Evolutionary conservation across 805 yeast genomes (phyloP).

Genomic region (Starmerella etchellsii): DNA sequence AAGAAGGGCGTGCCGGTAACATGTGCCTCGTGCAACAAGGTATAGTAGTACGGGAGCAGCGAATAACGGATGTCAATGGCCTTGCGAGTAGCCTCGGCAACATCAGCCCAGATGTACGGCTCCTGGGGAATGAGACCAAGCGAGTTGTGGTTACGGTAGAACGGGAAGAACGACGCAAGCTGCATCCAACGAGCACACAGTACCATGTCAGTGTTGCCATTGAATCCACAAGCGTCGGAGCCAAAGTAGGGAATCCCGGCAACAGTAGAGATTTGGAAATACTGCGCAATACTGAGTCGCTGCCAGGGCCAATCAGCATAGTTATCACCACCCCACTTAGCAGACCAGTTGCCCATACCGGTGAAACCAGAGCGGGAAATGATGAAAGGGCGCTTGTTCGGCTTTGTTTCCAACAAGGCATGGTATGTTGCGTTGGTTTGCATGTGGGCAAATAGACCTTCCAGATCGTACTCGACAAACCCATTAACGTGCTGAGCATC

Average conservation of each 20-base stretch:
- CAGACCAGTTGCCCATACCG: slow-evolving; percentile 1
- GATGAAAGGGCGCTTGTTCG: slow-evolving; percentile 1
- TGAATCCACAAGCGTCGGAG: slow-evolving; percentile 2
- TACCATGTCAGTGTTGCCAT: slow-evolving; percentile 1
- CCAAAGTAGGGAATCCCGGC: slow-evolving; percentile 2
- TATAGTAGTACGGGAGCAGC: slow-evolving; percentile 1
- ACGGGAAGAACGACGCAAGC: slow-evolving; percentile 3
- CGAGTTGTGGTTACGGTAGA: neutral
- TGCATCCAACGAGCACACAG: slow-evolving; percentile 5
- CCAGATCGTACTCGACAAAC: slow-evolving; percentile 3
- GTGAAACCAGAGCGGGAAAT: neutral
- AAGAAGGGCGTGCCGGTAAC: neutral
- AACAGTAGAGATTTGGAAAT: neutral
- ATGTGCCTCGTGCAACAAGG: slow-evolving; percentile 2
- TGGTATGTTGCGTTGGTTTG: slow-evolving; percentile 1
- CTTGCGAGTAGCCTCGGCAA: neutral
- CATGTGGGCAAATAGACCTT: slow-evolving; percentile 1
- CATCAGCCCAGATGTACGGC: neutral
- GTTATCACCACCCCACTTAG: slow-evolving; percentile 3
- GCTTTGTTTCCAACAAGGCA: neutral
- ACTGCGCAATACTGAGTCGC: neutral
- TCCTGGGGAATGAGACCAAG: neutral
- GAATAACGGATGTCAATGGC: neutral
- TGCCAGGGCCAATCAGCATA: slow-evolving; percentile 2
- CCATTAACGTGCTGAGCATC: slow-evolving; percentile 1